These are phyloP conservation scores for Gnomoniopsis smithogilvyi DNA, from an alignment of 2,329 filamentous ascomycete genomes.

Conservation along the genomic window DNA sequence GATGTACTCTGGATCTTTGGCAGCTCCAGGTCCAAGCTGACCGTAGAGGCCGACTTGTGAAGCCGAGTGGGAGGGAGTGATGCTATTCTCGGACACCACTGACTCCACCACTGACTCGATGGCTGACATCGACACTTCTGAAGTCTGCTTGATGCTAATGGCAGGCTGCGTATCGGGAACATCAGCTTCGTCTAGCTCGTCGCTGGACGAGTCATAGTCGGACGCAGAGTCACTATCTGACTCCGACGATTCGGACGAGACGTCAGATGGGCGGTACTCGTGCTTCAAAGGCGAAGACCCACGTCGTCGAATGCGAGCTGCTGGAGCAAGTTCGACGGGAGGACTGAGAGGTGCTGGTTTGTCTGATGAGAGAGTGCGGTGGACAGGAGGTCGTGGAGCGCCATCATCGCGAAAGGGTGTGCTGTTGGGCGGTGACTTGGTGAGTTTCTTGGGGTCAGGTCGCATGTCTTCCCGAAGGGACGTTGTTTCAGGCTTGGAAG, in stretches of 20 bases:
- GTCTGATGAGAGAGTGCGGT: conserved; percentile 42
- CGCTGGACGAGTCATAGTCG: conserved; percentile 45
- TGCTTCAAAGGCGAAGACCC: conserved; percentile 94
- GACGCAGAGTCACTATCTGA: conserved; percentile 54
- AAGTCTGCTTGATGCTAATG: conserved; percentile 50
- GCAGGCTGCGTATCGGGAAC: conserved; percentile 57
- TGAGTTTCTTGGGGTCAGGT: conserved; percentile 33
- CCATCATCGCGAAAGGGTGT: conserved; percentile 47
- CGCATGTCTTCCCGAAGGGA: conserved; percentile 36
- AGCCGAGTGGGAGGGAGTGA: conserved; percentile 77
- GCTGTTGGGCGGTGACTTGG: conserved; percentile 31
- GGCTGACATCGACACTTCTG: conserved; percentile 19
- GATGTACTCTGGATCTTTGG: conserved; percentile 41
- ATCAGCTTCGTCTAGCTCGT: conserved; percentile 58
- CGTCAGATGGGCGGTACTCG: conserved; percentile 85
- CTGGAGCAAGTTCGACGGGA: conserved; percentile 44
- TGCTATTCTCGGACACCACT: conserved; percentile 52
- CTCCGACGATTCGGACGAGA: conserved; percentile 59
- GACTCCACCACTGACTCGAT: conserved; percentile 31
- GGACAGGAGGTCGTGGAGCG: conserved; percentile 53
- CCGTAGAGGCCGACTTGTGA: conserved; percentile 59
- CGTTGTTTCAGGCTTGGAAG: conserved; percentile 23
- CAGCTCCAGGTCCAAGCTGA: conserved; percentile 49
- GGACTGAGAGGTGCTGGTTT: conserved; percentile 37
- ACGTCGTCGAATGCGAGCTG: conserved; percentile 58